These are phyloP conservation scores for Discostella stelligera DNA, from an alignment of 352 stramenopile species.

Conservation along the genomic window DNA sequence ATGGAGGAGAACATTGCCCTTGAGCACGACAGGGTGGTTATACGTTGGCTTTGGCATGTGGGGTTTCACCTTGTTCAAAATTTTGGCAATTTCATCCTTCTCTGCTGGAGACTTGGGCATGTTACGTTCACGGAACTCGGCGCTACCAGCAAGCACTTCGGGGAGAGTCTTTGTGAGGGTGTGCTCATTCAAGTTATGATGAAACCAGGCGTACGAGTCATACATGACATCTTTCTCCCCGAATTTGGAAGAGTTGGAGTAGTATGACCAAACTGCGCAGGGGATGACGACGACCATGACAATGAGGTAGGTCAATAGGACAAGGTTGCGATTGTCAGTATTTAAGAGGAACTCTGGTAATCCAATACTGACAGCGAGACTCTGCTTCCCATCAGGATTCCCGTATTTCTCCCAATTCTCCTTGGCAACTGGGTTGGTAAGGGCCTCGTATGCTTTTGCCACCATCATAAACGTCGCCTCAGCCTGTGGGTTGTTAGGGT, in stretches of 20 bases:
- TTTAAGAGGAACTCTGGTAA: slow-evolving; percentile 96
- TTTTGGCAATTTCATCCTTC: slow-evolving; percentile 63
- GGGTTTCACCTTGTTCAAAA: slow-evolving; percentile 75
- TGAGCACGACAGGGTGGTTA: slow-evolving; percentile 83
- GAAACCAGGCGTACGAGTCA: slow-evolving; percentile 98
- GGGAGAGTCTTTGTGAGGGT: slow-evolving; percentile 92
- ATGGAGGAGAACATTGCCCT: slow-evolving; percentile 91
- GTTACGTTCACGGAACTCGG: slow-evolving; percentile 83
- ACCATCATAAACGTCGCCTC: slow-evolving; percentile 99
- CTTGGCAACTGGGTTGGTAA: slow-evolving; percentile 94
- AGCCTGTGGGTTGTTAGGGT: slow-evolving; percentile 93
- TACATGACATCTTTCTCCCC: slow-evolving; percentile 99
- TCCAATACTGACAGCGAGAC: slow-evolving; percentile 93
- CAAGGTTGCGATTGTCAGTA: slow-evolving; percentile 95
- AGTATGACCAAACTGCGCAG: slow-evolving; percentile 91
- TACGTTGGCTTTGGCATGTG: slow-evolving; percentile 86
- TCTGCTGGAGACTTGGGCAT: slow-evolving; percentile 63
- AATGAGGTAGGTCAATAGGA: slow-evolving; percentile 98
- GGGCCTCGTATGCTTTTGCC: slow-evolving; percentile 90
- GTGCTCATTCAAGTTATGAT: slow-evolving; percentile 94
- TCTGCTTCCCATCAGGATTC: slow-evolving; percentile 98
- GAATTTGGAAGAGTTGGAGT: slow-evolving; percentile 91
- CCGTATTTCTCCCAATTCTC: slow-evolving; percentile 98
- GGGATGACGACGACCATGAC: slow-evolving; percentile 98
- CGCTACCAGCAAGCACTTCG: slow-evolving; percentile 86